Conservation (phyloP, 2,329 filamentous ascomycete genomes). For the Nannizzia gypsea region DNA sequence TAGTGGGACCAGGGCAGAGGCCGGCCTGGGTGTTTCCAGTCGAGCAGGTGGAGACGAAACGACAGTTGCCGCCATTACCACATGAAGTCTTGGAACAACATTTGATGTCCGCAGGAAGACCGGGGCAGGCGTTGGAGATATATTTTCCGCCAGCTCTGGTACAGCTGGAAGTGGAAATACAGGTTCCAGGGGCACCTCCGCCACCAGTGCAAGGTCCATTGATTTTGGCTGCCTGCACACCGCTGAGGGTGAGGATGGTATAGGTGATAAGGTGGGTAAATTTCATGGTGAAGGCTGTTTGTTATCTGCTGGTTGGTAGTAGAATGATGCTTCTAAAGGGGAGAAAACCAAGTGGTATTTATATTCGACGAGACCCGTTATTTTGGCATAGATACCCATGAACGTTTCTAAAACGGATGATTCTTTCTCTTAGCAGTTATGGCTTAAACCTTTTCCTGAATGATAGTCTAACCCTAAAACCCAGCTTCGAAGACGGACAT, state of each 20-base stretch:
- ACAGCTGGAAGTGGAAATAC: constrained; percentile 5
- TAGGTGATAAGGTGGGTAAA: not conserved
- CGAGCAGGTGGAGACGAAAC: not conserved
- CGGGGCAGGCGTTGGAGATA: constrained; percentile 1
- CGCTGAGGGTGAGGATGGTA: not conserved
- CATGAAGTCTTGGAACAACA: constrained; percentile 1
- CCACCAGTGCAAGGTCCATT: constrained; percentile 4
- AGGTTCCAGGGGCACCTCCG: not conserved
- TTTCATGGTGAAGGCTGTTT: not conserved
- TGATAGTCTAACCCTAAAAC: not conserved
- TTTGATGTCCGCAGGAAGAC: not conserved
- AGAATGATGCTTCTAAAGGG: not conserved
- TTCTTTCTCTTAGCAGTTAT: not conserved
- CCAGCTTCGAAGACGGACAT: not conserved
- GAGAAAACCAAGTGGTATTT: not conserved
- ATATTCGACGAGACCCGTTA: not conserved
- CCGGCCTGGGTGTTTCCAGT: not conserved
- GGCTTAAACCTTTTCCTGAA: not conserved
- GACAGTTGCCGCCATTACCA: constrained; percentile 1
- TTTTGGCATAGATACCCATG: not conserved
- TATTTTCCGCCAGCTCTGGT: not conserved
- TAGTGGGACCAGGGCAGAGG: not conserved
- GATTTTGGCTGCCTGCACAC: not conserved
- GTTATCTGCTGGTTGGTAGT: not conserved
- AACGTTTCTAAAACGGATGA: not conserved